Evolutionary conservation across 2,329 filamentous ascomycete genomes (phyloP).

Genomic region (Chrysosporium queenslandicum): DNA sequence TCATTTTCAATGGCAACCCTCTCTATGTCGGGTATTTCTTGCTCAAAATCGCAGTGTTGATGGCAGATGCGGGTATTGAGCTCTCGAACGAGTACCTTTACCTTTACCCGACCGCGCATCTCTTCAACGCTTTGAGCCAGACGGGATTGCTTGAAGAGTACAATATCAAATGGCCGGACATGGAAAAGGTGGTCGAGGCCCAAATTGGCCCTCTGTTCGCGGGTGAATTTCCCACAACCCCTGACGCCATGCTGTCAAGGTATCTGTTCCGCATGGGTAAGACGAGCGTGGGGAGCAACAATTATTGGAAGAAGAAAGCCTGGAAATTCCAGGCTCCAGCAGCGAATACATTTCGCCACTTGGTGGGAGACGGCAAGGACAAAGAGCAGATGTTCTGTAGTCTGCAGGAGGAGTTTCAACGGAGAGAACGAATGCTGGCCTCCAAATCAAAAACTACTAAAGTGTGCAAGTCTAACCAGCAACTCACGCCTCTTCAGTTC

Average conservation of each 20-base stretch:
- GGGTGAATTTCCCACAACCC: neutral
- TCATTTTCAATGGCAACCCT: neutral
- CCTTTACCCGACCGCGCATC: neutral
- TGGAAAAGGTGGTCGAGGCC: neutral
- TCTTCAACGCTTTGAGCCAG: neutral
- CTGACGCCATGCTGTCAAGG: neutral
- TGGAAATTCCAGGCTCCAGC: neutral
- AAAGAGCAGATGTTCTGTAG: neutral
- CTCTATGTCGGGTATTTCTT: neutral
- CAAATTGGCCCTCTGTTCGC: conserved; percentile 1
- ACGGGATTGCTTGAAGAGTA: neutral
- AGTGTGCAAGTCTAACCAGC: neutral
- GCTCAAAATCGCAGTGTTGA: neutral
- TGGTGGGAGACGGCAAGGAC: neutral
- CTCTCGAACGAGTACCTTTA: neutral
- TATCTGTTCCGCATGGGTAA: neutral
- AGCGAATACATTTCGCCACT: neutral
- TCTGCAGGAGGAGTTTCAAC: neutral
- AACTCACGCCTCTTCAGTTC: neutral
- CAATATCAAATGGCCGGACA: neutral
- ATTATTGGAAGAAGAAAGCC: neutral
- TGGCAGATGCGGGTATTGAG: neutral
- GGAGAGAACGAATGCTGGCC: neutral
- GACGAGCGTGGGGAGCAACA: neutral
- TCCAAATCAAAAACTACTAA: neutral